These are phyloP conservation scores for Stropharia rugosoannulata DNA, from an alignment of 768 basidiomycete species.

Conservation along the genomic window DNA sequence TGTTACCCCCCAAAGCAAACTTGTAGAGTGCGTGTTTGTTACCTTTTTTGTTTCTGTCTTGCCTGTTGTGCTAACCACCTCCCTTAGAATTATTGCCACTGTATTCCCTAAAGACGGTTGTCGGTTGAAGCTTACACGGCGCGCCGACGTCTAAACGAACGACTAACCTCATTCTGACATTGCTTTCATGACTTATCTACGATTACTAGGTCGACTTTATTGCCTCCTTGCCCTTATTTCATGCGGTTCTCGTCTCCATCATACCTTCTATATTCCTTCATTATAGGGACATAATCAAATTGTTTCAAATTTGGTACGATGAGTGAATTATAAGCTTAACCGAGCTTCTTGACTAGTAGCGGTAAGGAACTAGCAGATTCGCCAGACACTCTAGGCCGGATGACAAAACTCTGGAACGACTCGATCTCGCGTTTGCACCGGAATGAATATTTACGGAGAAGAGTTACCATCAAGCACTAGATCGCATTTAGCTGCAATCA, in stretches of 20 bases:
- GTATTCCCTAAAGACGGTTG: slow-evolving; percentile 96
- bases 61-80: not conserved
- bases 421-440: slow-evolving; percentile 52
- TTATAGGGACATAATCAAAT: too few species aligned
- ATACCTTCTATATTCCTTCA: not conserved
- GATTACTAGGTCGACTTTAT: not conserved
- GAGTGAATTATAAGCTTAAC: not conserved
- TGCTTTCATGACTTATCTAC: slow-evolving; percentile 2
- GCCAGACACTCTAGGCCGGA: slow-evolving; percentile 57
- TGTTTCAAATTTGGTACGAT: not conserved
- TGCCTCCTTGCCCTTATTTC: not conserved
- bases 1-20: slow-evolving; percentile 71
- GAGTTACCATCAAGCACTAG: slow-evolving; percentile 37
- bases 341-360: slow-evolving; percentile 41
- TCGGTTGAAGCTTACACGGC: slow-evolving; percentile 72
- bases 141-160: slow-evolving; percentile 25
- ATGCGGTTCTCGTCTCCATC: not conserved
- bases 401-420: slow-evolving; percentile 64
- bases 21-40: slow-evolving; percentile 68
- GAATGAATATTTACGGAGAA: slow-evolving; percentile 57
- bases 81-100: slow-evolving; percentile 84
- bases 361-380: slow-evolving; percentile 56
- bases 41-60: not conserved
- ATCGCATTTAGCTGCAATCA: not conserved
- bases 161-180: not conserved